Base-by-base conservation (phyloP, 2,329 filamentous ascomycete genomes). In the Tolypocladium pustulatum region DNA sequence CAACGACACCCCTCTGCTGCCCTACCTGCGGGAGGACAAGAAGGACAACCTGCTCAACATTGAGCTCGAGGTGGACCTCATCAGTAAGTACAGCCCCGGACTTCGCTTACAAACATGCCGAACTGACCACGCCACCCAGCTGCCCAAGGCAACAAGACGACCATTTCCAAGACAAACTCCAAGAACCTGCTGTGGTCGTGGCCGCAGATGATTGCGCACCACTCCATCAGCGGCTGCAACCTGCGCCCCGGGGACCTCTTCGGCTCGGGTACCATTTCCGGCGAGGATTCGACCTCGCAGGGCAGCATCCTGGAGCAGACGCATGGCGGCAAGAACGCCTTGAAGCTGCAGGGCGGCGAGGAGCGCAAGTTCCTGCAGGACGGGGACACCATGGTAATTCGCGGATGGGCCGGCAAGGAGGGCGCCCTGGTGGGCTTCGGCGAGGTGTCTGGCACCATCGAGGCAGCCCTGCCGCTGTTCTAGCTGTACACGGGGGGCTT, bases 181-280 rank as follows among this genome's bases (percentile, higher is more conserved):
- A 69, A 64, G 25, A 71, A 78, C 56, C 76, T 94, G 1, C 78
- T 93, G 1, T 94, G 85, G 80, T 92, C 89, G 0, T 94, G 91
- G 75, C 81, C 88, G 0, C 90, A 94, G 69, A 92, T 93, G 89
- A 76, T 94, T 38, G 82, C 90, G 0, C 90, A 94, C 71, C 90
- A 94, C 70, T 86, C 87, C 3, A 81, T 90, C 59, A 88, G 85
- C 0, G 90, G 90, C 8, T 94, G 90, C 71, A 85, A 86, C 9
- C 79, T 94, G 73, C 81, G 84, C 7, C 80, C 85, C 0, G 90
- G 90, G 52, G 90, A 95, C 67, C 70, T 94, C 51, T 73, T 95
- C 1, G 90, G 89, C 2, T 89, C 86, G 0, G 90, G 90, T 9
- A 94, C 90, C 0, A 92, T 94, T 63, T 76, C 74, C 0, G 89